Evolutionary conservation across 1,139 yeast genomes (phyloP), one percentile per base, ranked within the genome.

Genomic region (Eremothecium gossypii): DNA sequence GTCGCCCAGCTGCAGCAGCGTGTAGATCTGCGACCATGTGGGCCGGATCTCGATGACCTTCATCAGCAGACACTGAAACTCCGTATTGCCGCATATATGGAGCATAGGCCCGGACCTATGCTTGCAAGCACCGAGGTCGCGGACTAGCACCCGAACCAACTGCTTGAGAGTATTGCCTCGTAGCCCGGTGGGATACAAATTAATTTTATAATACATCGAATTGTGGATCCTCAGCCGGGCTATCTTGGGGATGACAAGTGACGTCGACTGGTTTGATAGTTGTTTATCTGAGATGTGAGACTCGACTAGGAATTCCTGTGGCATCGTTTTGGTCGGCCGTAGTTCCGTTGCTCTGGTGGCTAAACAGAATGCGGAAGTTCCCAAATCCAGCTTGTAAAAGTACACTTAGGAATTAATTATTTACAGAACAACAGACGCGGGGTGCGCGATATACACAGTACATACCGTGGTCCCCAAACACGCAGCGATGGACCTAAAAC

Each of bases 41-140:
- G 64, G 64, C 29, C 53, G 46, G n/a, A 60, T 47, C 40, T 60
- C 61, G 1, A 60, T 46, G 26, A 60, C 23, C 39, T 58, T 59
- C 63, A 59, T 58, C 30, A 60, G 40, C 14, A 60, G 31, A 38
- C 63, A 56, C 38, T 56, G 57, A 36, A 60, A 60, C 36, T 58
- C 62, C 1, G 53, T 49, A 8, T 63, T 63, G 28, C 64, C 64
- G 27, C 57, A 41, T 12, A 53, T 46, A 41, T 53, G 41, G 2
- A 40, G 40, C 32, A 41, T 45, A 20, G 53, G 50, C 2, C 46
- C 26, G 3, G 53, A 43, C 4, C 42, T 38, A 13, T 45, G 50
- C 20, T 45, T 43, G 11, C 54, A 27, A 2, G 58, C 47, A 0
- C 62, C 62, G 8, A 60, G 32, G 36, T 58, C 61, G 26, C 57